phyloP scores from a whole-genome alignment of 306 rosid genomes.

The Ormosia emarginata region DNA sequence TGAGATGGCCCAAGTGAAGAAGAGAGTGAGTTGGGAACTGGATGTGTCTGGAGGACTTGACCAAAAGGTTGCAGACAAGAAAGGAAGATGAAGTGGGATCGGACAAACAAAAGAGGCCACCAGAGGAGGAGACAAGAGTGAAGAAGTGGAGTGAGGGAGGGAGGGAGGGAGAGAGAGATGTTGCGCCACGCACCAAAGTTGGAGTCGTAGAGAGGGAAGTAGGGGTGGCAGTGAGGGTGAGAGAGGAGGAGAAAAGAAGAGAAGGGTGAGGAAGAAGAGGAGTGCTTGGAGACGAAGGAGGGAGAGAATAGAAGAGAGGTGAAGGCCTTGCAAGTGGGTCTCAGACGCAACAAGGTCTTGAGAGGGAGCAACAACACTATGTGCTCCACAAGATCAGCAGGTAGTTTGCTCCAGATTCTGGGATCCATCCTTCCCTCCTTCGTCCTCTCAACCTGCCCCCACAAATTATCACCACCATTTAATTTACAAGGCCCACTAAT shows the following conservation, averaged over 20 bases:
- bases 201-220: slow-evolving; percentile 69
- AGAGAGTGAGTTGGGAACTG: slow-evolving; percentile 43
- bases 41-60: slow-evolving; percentile 53
- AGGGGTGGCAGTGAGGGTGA: slow-evolving; percentile 63
- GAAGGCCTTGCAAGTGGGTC: slow-evolving; percentile 84
- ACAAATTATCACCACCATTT: no score
- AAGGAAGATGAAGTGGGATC: slow-evolving; percentile 49
- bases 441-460: no score
- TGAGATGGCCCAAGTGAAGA: slow-evolving; percentile 49
- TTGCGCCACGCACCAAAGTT: slow-evolving; percentile 57
- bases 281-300: slow-evolving; percentile 55
- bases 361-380: slow-evolving; percentile 71
- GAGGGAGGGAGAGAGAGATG: slow-evolving; percentile 43
- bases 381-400: slow-evolving; percentile 62
- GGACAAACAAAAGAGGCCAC: slow-evolving; percentile 72
- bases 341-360: slow-evolving; percentile 50
- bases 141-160: slow-evolving; percentile 28
- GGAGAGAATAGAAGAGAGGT: slow-evolving; percentile 68
- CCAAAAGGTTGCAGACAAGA: slow-evolving; percentile 57
- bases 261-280: slow-evolving; percentile 46
- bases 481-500: no score
- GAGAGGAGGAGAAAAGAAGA: slow-evolving; percentile 78
- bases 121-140: slow-evolving; percentile 49
- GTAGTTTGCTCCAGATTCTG: slow-evolving; percentile 71
- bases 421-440: slow-evolving; percentile 48